Conservation (phyloP, 73 alveolate species). For the Paramecium sexaurelia region DNA sequence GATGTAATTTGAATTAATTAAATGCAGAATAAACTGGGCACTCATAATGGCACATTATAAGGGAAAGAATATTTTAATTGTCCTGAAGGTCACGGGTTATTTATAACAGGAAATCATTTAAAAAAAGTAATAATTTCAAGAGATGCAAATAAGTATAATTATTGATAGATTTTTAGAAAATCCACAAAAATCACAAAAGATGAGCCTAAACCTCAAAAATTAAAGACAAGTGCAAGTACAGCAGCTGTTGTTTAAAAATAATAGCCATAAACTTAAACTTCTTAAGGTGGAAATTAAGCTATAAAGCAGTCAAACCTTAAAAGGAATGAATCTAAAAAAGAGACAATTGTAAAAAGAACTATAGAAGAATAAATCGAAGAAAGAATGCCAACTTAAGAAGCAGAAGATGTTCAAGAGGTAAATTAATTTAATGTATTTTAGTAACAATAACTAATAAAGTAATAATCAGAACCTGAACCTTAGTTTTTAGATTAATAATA, state of each 20-base stretch:
- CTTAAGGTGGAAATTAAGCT: neutral
- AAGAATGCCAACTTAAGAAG: neutral
- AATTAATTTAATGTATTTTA: neutral
- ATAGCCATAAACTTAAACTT: neutral
- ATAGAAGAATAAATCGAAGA: neutral
- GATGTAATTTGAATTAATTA: neutral
- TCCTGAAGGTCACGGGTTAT: neutral
- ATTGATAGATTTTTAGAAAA: neutral
- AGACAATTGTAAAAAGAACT: neutral
- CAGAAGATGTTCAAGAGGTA: neutral
- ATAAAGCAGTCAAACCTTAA: neutral
- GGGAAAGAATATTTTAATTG: neutral
- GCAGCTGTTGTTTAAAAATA: neutral
- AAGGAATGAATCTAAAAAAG: neutral
- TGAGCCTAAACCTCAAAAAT: neutral
- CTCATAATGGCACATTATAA: neutral
- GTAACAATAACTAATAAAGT: neutral
- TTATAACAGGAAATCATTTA: neutral
- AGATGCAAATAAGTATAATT: neutral
- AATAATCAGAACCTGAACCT: neutral
- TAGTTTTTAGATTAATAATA: neutral
- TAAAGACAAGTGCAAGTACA: neutral
- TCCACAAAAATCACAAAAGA: neutral
- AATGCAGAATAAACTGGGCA: neutral
- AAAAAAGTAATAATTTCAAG: neutral